Percentiles rank a stretch among this genome's conserved stretches.
These are phyloP conservation scores for Suillus sp. DNA, from an alignment of 768 basidiomycete genomes.

Conservation along the genomic window DNA sequence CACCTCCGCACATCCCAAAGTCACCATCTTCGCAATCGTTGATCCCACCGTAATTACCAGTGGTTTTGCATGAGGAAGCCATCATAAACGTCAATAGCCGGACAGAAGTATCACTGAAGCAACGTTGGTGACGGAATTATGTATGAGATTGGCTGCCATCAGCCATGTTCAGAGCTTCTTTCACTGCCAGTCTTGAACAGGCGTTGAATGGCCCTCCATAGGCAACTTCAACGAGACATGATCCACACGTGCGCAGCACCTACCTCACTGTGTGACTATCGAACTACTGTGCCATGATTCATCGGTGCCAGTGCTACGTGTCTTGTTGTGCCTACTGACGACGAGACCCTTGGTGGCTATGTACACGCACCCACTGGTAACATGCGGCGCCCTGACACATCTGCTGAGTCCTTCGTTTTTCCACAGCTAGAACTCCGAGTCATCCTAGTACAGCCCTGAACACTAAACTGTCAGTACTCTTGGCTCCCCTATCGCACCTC, in stretches of 20 bases:
- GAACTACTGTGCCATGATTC: slow-evolving; percentile 63
- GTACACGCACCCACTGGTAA: background rate
- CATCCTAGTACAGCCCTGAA: background rate
- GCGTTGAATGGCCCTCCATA: slow-evolving; percentile 82
- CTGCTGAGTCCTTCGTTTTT: background rate
- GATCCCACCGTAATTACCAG: slow-evolving; percentile 83
- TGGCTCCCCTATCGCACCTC: background rate
- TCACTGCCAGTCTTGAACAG: slow-evolving; percentile 39
- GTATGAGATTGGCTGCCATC: slow-evolving; percentile 84
- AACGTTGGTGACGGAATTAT: slow-evolving; percentile 86
- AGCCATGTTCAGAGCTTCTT: background rate
- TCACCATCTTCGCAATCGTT: slow-evolving; percentile 71
- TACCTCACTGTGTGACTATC: slow-evolving; percentile 76
- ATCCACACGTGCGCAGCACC: slow-evolving; percentile 70
- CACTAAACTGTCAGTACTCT: background rate
- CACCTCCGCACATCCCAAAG: background rate
- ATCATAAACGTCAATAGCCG: slow-evolving; percentile 88
- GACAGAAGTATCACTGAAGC: slow-evolving; percentile 76
- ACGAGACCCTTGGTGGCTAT: slow-evolving; percentile 65
- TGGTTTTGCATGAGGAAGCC: slow-evolving; percentile 41
- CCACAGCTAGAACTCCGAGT: background rate
- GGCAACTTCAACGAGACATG: slow-evolving; percentile 75
- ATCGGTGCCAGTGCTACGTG: slow-evolving; percentile 66
- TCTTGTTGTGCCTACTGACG: slow-evolving; percentile 74
- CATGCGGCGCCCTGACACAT: background rate